These are phyloP conservation scores for Magnolia kwangsiensis DNA, from an alignment of 164 flowering plant genomes.

Conservation along the genomic window DNA sequence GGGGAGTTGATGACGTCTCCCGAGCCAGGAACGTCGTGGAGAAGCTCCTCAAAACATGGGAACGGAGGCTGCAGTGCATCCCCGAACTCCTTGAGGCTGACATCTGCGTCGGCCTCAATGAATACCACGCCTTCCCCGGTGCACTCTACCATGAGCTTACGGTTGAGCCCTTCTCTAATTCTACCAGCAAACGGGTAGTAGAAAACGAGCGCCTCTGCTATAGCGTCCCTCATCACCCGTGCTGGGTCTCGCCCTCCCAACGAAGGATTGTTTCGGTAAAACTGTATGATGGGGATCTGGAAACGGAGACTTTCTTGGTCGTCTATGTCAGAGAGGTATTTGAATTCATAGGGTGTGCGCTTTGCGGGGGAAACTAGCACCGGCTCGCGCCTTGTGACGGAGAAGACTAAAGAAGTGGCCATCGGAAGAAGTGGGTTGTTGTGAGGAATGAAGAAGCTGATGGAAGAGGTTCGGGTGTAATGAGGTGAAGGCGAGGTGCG, in stretches of 20 bases:
- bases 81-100: constrained; percentile 26
- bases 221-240: constrained; percentile 18
- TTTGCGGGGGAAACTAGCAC: constrained; percentile 21
- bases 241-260: constrained; percentile 25
- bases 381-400: neutral
- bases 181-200: constrained; percentile 34
- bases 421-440: constrained; percentile 10
- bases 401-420: constrained; percentile 10
- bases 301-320: constrained; percentile 27
- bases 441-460: no score
- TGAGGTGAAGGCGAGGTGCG: no score
- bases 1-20: constrained; percentile 21
- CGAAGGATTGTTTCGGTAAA: constrained; percentile 5
- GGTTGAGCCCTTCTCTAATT: constrained; percentile 16
- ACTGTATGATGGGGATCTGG: constrained; percentile 20
- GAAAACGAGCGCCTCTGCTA: constrained; percentile 26
- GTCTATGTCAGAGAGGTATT: constrained; percentile 34
- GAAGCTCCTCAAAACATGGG: constrained; percentile 34
- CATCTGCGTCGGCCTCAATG: constrained; percentile 21
- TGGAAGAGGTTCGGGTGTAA: no score
- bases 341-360: constrained; percentile 28
- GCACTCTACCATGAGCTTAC: constrained; percentile 21
- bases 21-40: constrained; percentile 39
- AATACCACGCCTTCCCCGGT: constrained; percentile 25
- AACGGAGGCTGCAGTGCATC: constrained; percentile 39